Evolutionary conservation across 208 protist genomes (phyloP).

Genomic region (Crithidia acanthocephali): DNA sequence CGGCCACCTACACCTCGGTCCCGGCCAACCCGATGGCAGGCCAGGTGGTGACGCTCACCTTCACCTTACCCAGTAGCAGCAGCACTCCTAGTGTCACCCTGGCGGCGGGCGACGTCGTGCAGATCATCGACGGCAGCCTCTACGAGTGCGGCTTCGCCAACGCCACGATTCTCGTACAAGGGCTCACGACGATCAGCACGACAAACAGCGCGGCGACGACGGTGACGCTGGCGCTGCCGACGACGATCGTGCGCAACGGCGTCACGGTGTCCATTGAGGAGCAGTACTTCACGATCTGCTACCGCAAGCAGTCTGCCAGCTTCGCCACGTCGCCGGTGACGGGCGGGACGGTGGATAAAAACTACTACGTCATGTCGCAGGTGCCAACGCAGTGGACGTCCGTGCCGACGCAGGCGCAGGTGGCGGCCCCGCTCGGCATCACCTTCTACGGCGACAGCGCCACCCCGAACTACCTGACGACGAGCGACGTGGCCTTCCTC

Average conservation of each 20-base stretch:
- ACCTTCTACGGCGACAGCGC: slow-evolving; percentile 56
- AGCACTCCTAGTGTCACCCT: slow-evolving; percentile 14
- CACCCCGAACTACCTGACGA: slow-evolving; percentile 46
- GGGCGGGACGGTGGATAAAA: slow-evolving; percentile 50
- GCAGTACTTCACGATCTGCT: slow-evolving; percentile 74
- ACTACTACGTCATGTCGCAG: slow-evolving; percentile 48
- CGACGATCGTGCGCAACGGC: slow-evolving; percentile 8
- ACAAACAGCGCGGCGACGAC: slow-evolving; percentile 14
- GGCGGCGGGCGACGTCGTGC: slow-evolving; percentile 45
- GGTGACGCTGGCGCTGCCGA: slow-evolving; percentile 24
- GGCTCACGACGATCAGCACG: slow-evolving; percentile 26
- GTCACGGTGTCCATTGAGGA: slow-evolving; percentile 1
- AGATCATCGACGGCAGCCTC: slow-evolving; percentile 74
- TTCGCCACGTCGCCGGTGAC: slow-evolving; percentile 73
- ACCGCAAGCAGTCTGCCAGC: slow-evolving; percentile 50
- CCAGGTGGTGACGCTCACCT: slow-evolving; percentile 64
- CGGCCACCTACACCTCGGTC: slow-evolving; percentile 40
- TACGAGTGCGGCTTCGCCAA: slow-evolving; percentile 86
- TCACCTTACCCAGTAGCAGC: slow-evolving; percentile 23
- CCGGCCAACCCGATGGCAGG: slow-evolving; percentile 54
- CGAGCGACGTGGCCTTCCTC: slow-evolving; percentile 65
- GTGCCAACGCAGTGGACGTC: slow-evolving; percentile 61
- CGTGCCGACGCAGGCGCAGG: slow-evolving; percentile 61
- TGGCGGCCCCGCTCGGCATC: slow-evolving; percentile 46
- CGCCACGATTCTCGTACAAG: slow-evolving; percentile 55